Evolutionary conservation across 768 basidiomycete genomes (phyloP), one percentile per base, ranked within the genome.

Genomic region (Boletus edulis): DNA sequence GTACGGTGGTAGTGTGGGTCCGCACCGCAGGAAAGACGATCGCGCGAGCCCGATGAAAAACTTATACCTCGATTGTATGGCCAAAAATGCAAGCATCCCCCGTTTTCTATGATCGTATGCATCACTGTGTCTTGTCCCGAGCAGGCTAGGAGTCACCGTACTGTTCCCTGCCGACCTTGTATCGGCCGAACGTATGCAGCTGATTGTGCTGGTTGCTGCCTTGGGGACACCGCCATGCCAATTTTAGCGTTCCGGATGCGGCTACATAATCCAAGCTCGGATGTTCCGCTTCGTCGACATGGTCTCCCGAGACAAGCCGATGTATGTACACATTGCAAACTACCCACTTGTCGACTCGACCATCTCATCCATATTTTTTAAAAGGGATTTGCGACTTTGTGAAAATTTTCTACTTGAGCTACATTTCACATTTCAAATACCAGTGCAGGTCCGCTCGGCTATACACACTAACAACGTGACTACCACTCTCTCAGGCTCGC

Each of bases 401-500:
- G 22, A 37, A 51, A 29, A 8, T 22, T 42, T 17, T 17, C 14
- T 52, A 11, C 5, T 5, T 2, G 27, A 7, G 2, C 9, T 37
- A 7, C 24, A 31, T 50, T 57, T 49, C 11, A 7, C 24, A 31
- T 50, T 57, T 49, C 11, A 44, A 59, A 48, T 58, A 15, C 12
- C 41, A 5, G 41, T 13, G 20, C 22, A 15, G 15, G 4, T 3
- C 5, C 34, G 4, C 34, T 14, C 32, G 32, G 32, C 13, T 13
- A 34, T 34, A 34, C 32, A 34, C 13, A 34, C 11, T 20, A 39
- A 4, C 42, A 32, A 11, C 18, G 41, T 31, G 24, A 24, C 13
- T 39, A 84, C 83, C 83, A 85, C 58, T 84, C 83, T 47, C 77
- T 68, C 49, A 84, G 65, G 43, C 74, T 74, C 1, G 79, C 82